Conservation (phyloP, 2,329 filamentous ascomycete species). For the Ophioceras dolichostomum region DNA sequence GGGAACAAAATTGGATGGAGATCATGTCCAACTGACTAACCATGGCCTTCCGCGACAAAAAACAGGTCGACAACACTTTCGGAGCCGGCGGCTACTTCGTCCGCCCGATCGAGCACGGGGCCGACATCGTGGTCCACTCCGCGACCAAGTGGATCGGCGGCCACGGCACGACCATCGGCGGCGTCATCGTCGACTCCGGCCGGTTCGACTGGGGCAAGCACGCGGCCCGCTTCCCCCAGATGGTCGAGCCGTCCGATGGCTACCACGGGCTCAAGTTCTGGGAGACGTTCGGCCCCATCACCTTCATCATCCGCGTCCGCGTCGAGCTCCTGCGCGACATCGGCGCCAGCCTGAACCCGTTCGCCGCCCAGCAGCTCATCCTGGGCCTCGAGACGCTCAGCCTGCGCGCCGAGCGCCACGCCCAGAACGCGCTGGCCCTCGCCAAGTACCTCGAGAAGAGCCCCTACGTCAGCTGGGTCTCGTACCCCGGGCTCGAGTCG, state of each 20-base stretch:
- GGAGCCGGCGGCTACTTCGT: conserved; percentile 84
- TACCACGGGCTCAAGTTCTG: conserved; percentile 93
- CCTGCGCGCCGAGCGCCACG: conserved; percentile 76
- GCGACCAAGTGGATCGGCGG: conserved; percentile 97
- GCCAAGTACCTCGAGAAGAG: conserved; percentile 77
- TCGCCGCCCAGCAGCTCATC: conserved; percentile 83
- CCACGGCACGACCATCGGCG: conserved; percentile 84
- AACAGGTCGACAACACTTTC: conserved; percentile 83
- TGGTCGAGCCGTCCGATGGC: conserved; percentile 76
- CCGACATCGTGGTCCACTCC: conserved; percentile 88
- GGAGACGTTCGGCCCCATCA: conserved; percentile 75
- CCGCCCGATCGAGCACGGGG: conserved; percentile 78
- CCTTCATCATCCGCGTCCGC: conserved; percentile 74
- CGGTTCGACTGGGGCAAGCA: conserved; percentile 92
- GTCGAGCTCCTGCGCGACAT: conserved; percentile 87
- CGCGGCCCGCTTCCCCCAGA: conserved; percentile 77
- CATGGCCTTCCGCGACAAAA: too few relatives aligned
- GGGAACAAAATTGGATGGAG: too few relatives aligned
- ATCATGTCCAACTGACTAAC: not conserved
- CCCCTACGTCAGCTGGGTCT: conserved; percentile 81
- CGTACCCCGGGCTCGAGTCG: conserved; percentile 76
- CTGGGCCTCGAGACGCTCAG: conserved; percentile 84
- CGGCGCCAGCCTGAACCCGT: conserved; percentile 73
- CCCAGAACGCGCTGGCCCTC: conserved; percentile 67
- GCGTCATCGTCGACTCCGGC: conserved; percentile 75